Evolutionary conservation across 31 red algal species (phyloP).

Genomic region (Pterothamnion heteromorphum): DNA sequence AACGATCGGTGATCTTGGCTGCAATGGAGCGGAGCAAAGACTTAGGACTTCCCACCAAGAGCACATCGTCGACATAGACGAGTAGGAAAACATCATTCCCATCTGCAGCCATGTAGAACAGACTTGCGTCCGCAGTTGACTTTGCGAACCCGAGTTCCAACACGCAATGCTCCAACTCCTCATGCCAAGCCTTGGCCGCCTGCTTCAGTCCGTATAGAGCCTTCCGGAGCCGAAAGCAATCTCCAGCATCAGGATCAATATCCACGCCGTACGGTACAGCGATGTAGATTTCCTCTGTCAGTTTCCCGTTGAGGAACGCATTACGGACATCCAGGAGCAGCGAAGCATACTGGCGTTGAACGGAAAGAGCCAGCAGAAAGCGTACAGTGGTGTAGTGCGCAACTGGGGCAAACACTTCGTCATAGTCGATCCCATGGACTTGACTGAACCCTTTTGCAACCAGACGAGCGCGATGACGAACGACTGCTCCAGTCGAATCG

Average conservation of each 20-base stretch:
- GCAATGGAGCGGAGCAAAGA: neutral
- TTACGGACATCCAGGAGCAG: slow-evolving; percentile 39
- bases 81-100: neutral
- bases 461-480: slow-evolving; percentile 12
- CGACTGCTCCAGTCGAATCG: neutral
- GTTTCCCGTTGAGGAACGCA: slow-evolving; percentile 49
- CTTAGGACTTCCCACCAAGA: neutral
- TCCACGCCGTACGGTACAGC: slow-evolving; percentile 24
- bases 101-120: neutral
- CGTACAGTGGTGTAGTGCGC: slow-evolving; percentile 14
- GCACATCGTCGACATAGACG: slow-evolving; percentile 48
- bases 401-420: slow-evolving; percentile 34
- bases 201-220: slow-evolving; percentile 36
- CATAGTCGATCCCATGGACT: slow-evolving; percentile 42
- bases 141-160: neutral
- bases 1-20: neutral
- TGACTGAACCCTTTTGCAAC: slow-evolving; percentile 54
- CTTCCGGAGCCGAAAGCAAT: neutral
- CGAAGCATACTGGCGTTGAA: neutral
- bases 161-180: neutral
- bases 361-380: neutral
- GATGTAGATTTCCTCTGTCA: slow-evolving; percentile 49
- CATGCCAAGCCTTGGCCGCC: neutral
- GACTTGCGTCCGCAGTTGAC: slow-evolving; percentile 2
- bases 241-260: neutral